Base-by-base conservation (phyloP, 495 filamentous ascomycete genomes). In the Talaromyces stipitatus region DNA sequence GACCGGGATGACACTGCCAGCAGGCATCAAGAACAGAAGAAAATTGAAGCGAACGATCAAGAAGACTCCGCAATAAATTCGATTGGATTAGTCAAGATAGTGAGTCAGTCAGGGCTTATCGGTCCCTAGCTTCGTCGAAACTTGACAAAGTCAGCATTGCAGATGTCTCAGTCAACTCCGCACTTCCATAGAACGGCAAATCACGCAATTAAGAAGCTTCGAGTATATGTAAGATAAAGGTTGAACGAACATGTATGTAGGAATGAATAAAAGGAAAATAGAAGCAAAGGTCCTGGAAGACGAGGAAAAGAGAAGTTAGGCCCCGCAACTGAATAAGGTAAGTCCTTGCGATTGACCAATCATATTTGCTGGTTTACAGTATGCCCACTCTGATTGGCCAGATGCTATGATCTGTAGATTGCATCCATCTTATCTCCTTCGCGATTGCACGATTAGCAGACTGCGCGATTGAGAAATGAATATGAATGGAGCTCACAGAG, bases 271-370 rank as follows among this genome's bases (percentile, higher is more conserved):
- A 6, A 48, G 23, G 45, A 48, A 48, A 14, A 26, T 14, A 48
- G 10, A 48, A 12, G 20, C 4, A 48, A 48, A 24, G 12, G 2
- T 48, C 12, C 11, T 11, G 24, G 24, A 24, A 11, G 45, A n/a
- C 12, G 20, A 47, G 10, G 38, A 45, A 45, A 18, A 30, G 22
- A 18, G 5, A 51, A 20, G 11, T n/a, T 11, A 16, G 48, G 48
- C 48, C 48, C 47, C 47, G 47, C 47, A 26, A 26, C 48, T 51
- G 7, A 30, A 29, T 4, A 51, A 30, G 48, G 48, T 14, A 51
- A 30, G 48, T 51, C 48, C 48, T 51, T 30, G 48, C 48, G 48
- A 27, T 27, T 51, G n/a, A 20, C 48, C 48, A 30, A 51, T 30
- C 24, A 29, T 3, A 10, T 28, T 12, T 14, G n/a, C 1, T 8